Base-by-base conservation (phyloP, 2,329 filamentous ascomycete genomes). In the Colletotrichum sp. region DNA sequence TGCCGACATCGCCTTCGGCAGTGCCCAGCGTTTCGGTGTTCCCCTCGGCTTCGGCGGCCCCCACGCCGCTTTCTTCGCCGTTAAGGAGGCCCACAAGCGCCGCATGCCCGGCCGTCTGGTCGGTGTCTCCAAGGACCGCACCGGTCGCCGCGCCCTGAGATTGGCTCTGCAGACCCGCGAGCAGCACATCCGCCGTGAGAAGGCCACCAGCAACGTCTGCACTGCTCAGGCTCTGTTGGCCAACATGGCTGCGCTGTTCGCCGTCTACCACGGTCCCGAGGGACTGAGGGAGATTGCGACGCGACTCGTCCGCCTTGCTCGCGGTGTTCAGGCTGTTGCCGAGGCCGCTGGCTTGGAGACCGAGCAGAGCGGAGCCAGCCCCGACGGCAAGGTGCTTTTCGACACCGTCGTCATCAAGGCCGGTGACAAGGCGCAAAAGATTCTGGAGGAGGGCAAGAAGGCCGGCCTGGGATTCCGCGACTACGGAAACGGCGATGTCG, bases 131-230 rank as follows among this genome's bases (percentile, higher is more conserved):
- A 98, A 98, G 85, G 96, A 99, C 82, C 91, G 96, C 71, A 89
- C 96, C 7, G 96, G 96, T 9, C 92, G 94, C 78, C 93, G 91
- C 15, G 96, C 96, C 7, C 93, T 98, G 78, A 91, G 96, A 80
- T 87, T 98, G 82, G 94, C 96, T 21, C 87, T 98, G 68, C 96
- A 99, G 86, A 98, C 96, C 12, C 91, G 96, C 80, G 96, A 99
- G 86, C 96, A 99, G 87, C 96, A 99, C 84, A 98, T 99, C 83
- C 92, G 96, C 78, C 92, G 96, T 81, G 96, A 99, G 84, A 98
- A 98, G 90, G 96, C 96, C 2, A 99, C 96, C 3, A 98, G 96
- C 88, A 99, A 99, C 82, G 96, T 98, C 75, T 99, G 96, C 87
- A 99, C 96, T 2, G 96, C 96, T 2, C 96, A 99, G 86, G 96